Percentiles rank a stretch among this genome's conserved stretches.
Evolutionary conservation across 768 basidiomycete species (phyloP).

Genomic region (Exsudoporus frostii): DNA sequence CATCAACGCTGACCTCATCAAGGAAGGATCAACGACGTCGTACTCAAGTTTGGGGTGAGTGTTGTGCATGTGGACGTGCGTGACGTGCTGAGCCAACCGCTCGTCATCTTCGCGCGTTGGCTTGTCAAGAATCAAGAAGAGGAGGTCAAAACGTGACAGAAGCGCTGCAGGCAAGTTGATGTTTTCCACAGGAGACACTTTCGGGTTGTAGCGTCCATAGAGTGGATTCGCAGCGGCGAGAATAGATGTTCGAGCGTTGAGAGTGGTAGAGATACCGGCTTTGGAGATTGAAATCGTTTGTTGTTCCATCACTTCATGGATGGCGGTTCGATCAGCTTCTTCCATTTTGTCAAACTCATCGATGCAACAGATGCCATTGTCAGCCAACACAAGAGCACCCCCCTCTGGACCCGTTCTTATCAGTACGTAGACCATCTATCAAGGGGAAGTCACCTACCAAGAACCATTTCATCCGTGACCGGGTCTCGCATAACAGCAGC

Average conservation of each 20-base stretch:
- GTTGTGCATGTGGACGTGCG: slow-evolving; percentile 97
- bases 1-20: slow-evolving; percentile 69
- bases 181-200: slow-evolving; percentile 96
- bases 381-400: slow-evolving; percentile 96
- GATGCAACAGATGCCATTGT: slow-evolving; percentile 99
- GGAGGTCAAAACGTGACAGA: slow-evolving; percentile 91
- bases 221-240: slow-evolving; percentile 97
- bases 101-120: slow-evolving; percentile 95
- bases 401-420: slow-evolving; percentile 64
- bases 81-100: slow-evolving; percentile 93
- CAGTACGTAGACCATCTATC: neutral
- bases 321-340: slow-evolving; percentile 93
- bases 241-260: slow-evolving; percentile 96
- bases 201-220: slow-evolving; percentile 97
- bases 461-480: slow-evolving; percentile 98
- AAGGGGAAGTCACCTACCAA: slow-evolving; percentile 60
- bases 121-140: slow-evolving; percentile 97
- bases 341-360: slow-evolving; percentile 99
- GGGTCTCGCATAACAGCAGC: slow-evolving; percentile 99
- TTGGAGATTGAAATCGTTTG: slow-evolving; percentile 99
- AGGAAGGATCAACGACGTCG: slow-evolving; percentile 78
- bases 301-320: slow-evolving; percentile 99
- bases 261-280: slow-evolving; percentile 96
- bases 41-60: slow-evolving; percentile 80
- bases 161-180: slow-evolving; percentile 98